Evolutionary conservation across 2,329 filamentous ascomycete species (phyloP).

Genomic region (Biscogniauxia marginata): DNA sequence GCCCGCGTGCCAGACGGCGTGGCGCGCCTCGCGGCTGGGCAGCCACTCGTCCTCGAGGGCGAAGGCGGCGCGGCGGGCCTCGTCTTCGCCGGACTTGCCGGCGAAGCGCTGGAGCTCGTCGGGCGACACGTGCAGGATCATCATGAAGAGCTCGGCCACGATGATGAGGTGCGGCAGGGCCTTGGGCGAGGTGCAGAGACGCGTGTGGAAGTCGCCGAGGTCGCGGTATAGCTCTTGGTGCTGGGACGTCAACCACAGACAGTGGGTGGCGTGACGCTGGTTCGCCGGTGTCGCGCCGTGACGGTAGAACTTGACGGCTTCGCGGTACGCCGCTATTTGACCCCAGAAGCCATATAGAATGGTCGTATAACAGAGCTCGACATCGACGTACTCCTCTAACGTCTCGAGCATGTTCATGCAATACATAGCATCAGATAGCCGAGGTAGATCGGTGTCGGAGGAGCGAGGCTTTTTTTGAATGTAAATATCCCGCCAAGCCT

Average conservation of each 20-base stretch:
- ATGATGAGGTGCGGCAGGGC: constrained; percentile 21
- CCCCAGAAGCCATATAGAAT: constrained; percentile 33
- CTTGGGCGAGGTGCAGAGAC: constrained; percentile 12
- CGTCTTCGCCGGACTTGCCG: constrained; percentile 31
- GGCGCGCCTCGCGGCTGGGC: constrained; percentile 22
- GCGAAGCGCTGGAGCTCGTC: constrained; percentile 29
- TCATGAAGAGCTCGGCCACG: constrained; percentile 26
- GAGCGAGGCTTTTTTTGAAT: constrained; percentile 21
- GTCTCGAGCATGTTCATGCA: constrained; percentile 20
- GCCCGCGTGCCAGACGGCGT: constrained; percentile 30
- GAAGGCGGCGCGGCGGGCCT: constrained; percentile 22
- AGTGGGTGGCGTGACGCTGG: constrained; percentile 17
- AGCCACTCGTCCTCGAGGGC: constrained; percentile 25
- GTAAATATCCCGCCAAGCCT: constrained; percentile 26
- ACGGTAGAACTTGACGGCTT: constrained; percentile 30
- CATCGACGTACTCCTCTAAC: constrained; percentile 26
- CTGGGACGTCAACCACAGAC: constrained; percentile 31
- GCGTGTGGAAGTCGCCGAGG: constrained; percentile 26
- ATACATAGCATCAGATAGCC: constrained; percentile 24
- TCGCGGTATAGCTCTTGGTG: constrained; percentile 33
- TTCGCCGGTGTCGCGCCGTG: constrained; percentile 2
- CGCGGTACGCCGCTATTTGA: constrained; percentile 32
- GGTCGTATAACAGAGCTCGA: constrained; percentile 31
- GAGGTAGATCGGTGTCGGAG: constrained; percentile 16
- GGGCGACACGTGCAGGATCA: constrained; percentile 29